These are phyloP conservation scores for Phylloporus scabripes DNA, from an alignment of 768 basidiomycete species.

Conservation along the genomic window DNA sequence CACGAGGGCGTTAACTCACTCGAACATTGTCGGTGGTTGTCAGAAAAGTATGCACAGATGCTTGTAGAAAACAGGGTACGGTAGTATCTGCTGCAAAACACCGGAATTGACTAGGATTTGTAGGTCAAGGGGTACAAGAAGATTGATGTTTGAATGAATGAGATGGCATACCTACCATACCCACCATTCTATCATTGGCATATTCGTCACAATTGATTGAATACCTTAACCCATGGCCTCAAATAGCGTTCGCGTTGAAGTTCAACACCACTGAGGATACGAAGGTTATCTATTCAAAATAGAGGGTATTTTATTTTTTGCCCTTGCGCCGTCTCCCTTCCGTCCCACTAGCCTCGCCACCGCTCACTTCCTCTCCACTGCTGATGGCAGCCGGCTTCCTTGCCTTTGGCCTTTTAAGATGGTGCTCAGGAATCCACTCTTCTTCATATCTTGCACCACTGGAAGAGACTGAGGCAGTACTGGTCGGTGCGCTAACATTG, in stretches of 20 bases:
- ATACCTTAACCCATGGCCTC: background rate
- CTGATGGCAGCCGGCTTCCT: conserved; percentile 43
- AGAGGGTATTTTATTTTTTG: conserved; percentile 38
- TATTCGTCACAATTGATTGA: background rate
- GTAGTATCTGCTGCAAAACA: background rate
- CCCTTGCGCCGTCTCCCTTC: conserved; percentile 46
- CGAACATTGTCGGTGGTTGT: conserved; percentile 81
- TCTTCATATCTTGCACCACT: conserved; percentile 70
- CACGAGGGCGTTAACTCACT: conserved; percentile 90
- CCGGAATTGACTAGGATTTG: conserved; percentile 3
- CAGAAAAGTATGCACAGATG: conserved; percentile 78
- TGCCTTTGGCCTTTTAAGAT: conserved; percentile 62
- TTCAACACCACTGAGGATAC: conserved; percentile 3
- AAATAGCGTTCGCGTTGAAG: conserved; percentile 3
- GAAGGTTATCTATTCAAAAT: background rate
- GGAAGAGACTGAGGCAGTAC: conserved; percentile 54
- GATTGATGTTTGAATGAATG: conserved; percentile 46
- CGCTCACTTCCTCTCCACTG: conserved; percentile 65
- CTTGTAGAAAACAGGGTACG: conserved; percentile 76
- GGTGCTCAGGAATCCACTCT: conserved; percentile 92
- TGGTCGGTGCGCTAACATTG: conserved; percentile 49
- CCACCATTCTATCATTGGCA: background rate
- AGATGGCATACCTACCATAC: background rate
- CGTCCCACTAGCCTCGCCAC: conserved; percentile 56
- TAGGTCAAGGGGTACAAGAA: conserved; percentile 85